Evolutionary conservation across 1,139 yeast genomes (phyloP), one percentile per base, ranked within the genome.

Genomic region (Saccharomyces hybrid): DNA sequence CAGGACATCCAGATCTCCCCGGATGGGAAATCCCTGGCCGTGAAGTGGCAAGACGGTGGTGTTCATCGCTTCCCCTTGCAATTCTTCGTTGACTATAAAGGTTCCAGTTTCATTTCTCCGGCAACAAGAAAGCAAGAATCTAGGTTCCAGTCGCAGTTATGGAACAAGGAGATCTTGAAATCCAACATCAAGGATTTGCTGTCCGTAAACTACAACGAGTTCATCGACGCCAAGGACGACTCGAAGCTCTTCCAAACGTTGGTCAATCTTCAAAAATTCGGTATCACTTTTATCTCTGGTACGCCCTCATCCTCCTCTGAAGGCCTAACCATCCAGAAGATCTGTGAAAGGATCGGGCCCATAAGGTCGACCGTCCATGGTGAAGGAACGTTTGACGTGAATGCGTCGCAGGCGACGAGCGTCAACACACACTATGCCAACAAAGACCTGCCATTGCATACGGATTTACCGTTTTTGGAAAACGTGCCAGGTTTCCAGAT

Each of bases 401-500:
- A 76, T 54, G 80, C 82, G 46, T 77, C 76, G 11, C 78, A 81
- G 34, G 16, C 48, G 31, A 44, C 50, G 14, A 81, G 61, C 25
- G 56, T 78, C 54, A 86, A 88, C 60, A 84, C 87, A 50, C 95
- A 95, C 1, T 82, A 85, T 63, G 85, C 95, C 2, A 76, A 78
- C 51, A 77, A 77, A 1, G 82, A 81, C 59, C 74, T 88, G 53
- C 93, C 93, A 3, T 73, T 88, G 55, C 96, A 88, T 64, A 87
- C 85, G 88, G 95, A 88, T 62, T 74, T 88, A 46, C 75, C 84
- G 52, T 88, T 87, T 70, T 83, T 86, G 65, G 93, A 88, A 67
- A 83, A 90, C 8, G 95, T 95, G 1, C 96, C 96, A 0, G 95
- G 95, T 0, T 73, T 87, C 44, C 95, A 88, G 65, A 68, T 86